Conservation (phyloP, 2,329 filamentous ascomycete species). For the Phyllosticta citrichinensis region DNA sequence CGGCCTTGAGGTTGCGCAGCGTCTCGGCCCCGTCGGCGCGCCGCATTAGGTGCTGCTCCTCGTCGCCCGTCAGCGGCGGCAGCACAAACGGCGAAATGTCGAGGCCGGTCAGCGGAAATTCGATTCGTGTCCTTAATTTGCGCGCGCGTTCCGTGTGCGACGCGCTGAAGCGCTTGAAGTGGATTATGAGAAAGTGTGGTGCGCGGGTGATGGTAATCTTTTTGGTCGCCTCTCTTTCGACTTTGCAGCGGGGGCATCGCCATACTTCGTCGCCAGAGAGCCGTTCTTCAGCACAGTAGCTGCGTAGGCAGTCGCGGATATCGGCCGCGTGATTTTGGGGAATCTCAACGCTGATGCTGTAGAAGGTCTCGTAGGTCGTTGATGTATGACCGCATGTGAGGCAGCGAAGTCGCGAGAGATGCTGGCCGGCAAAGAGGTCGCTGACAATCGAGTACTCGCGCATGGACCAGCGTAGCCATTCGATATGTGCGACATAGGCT, state of each 20-base stretch:
- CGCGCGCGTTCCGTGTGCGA: conserved; percentile 45
- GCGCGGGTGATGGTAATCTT: conserved; percentile 66
- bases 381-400: conserved; percentile 52
- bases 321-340: conserved; percentile 50
- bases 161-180: conserved; percentile 61
- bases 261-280: conserved; percentile 58
- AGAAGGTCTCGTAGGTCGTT: conserved; percentile 61
- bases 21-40: conserved; percentile 17
- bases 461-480: conserved; percentile 63
- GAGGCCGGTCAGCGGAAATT: conserved; percentile 66
- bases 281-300: conserved; percentile 58
- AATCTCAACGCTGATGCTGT: conserved; percentile 62
- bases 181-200: conserved; percentile 68
- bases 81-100: conserved; percentile 53
- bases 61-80: conserved; percentile 30
- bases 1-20: conserved; percentile 25
- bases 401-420: conserved; percentile 52
- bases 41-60: conserved; percentile 27
- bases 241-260: conserved; percentile 67
- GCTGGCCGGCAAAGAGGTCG: conserved; percentile 66
- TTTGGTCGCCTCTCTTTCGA: conserved; percentile 56
- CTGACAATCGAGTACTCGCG: conserved; percentile 68
- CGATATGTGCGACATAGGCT: conserved; percentile 56
- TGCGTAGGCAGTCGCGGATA: conserved; percentile 58
- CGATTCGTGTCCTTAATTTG: conserved; percentile 63